phyloP scores from a whole-genome alignment of 1,139 yeast species.

The Blastobotrys persicus region DNA sequence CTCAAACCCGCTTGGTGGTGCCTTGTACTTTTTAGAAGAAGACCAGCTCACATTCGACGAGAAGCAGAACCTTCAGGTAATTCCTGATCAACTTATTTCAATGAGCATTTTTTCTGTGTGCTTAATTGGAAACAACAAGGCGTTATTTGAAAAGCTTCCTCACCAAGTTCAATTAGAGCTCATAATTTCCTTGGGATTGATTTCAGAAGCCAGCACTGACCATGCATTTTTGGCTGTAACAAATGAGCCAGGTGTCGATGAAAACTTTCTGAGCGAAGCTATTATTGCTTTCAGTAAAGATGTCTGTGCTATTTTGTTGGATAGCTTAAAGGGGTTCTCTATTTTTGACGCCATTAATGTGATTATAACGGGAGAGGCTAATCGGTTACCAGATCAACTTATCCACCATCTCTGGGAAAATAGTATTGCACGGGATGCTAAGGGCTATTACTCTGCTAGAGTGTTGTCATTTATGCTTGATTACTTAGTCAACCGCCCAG shows the following conservation, averaged over 20 bases:
- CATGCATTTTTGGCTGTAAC: slow-evolving; percentile 20
- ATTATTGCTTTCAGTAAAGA: slow-evolving; percentile 19
- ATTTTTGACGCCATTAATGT: slow-evolving; percentile 16
- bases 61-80: slow-evolving; percentile 16
- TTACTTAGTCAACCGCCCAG: slow-evolving; percentile 16
- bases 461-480: slow-evolving; percentile 19
- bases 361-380: slow-evolving; percentile 11
- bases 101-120: slow-evolving; percentile 19
- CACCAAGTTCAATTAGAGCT: slow-evolving; percentile 16
- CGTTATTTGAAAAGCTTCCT: slow-evolving; percentile 16
- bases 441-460: slow-evolving; percentile 21
- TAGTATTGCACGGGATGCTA: slow-evolving; percentile 16
- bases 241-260: slow-evolving; percentile 15
- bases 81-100: slow-evolving; percentile 19
- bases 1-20: slow-evolving; percentile 20
- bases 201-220: slow-evolving; percentile 19
- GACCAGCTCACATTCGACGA: slow-evolving; percentile 12
- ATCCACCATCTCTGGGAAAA: slow-evolving; percentile 18
- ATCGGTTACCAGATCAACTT: slow-evolving; percentile 8
- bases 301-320: slow-evolving; percentile 16
- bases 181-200: slow-evolving; percentile 17
- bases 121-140: slow-evolving; percentile 17
- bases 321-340: slow-evolving; percentile 13
- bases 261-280: slow-evolving; percentile 19
- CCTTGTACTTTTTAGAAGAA: slow-evolving; percentile 15